Evolutionary conservation across 352 stramenopile species (phyloP), one percentile per base, ranked within the genome.

Genomic region (Plasmopara viticola): DNA sequence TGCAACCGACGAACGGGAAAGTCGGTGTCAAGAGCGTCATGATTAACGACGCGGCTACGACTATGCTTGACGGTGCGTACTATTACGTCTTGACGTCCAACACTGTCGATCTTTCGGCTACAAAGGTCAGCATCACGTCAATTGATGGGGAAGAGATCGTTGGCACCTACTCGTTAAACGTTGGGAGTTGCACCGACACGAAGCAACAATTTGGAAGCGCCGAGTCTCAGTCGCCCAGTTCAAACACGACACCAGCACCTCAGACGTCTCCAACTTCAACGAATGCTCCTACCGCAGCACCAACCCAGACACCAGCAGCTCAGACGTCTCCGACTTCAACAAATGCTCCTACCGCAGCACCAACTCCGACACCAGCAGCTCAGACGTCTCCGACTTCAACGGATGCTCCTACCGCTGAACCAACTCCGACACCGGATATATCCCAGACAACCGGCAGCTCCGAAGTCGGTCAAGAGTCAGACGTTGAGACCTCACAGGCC

Each of bases 21-120:
- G 58, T 67, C 0, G 80, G 75, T 8, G 62, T 90, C 14, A 41
- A 70, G 44, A 82, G 66, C 31, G 68, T 90, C 52, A 78, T 54
- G 42, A 71, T 90, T 55, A 85, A 86, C 46, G 73, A 70, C 14
- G 54, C 53, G 12, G n/a, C 57, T 8, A 84, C 73, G 13, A 83
- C 60, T 5, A 88, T 88, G 71, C 46, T 90, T 18, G 66, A 68
- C 47, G 75, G 73, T 15, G 80, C 77, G 8, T 89, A 81, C 56
- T 89, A 87, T 61, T 90, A 79, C 59, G 49, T 83, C 17, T 51
- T 74, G 39, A 66, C 44, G 10, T 43, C 48, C 41, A 57, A 53
- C 14, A 38, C 29, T 8, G 43, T 60, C 0, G 65, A 85, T 48
- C 60, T 85, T 5, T 68, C 64, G n/a, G 56, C 59, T 0, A 56